Evolutionary conservation across 108 stramenopile species (phyloP).

Genomic region (Fistulifera pelliculosa): DNA sequence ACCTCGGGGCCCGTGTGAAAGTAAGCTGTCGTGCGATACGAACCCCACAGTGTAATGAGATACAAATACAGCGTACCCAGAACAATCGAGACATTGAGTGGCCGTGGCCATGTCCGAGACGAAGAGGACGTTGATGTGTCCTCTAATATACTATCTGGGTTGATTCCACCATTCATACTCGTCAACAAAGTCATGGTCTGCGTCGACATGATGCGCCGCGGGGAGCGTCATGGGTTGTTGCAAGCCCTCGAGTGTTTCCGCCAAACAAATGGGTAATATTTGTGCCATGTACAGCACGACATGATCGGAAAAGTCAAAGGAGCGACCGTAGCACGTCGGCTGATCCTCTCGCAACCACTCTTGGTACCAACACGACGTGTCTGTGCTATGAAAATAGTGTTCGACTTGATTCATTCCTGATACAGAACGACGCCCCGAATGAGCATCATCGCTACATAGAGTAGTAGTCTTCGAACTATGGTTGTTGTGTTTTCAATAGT

Average conservation of each 20-base stretch:
- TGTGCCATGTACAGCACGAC: conserved; percentile 76
- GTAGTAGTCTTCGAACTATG: conserved; percentile 27
- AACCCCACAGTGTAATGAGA: conserved; percentile 44
- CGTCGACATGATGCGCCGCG: not conserved
- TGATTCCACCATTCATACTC: conserved; percentile 3
- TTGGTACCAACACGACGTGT: conserved; percentile 52
- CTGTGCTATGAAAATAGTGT: conserved; percentile 12
- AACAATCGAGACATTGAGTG: conserved; percentile 14
- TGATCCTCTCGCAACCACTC: conserved; percentile 29
- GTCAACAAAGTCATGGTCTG: too few species aligned
- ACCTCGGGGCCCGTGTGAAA: conserved; percentile 66
- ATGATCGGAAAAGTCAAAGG: conserved; percentile 84
- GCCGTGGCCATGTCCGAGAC: conserved; percentile 4
- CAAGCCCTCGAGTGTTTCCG: conserved; percentile 47
- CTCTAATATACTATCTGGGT: not conserved
- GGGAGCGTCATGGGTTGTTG: conserved; percentile 37
- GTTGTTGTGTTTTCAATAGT: conserved; percentile 3
- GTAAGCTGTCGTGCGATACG: conserved; percentile 61
- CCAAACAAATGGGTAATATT: conserved; percentile 50
- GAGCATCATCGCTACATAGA: conserved; percentile 53
- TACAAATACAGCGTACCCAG: conserved; percentile 52
- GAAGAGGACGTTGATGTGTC: conserved; percentile 3
- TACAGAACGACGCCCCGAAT: conserved; percentile 64
- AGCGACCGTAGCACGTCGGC: conserved; percentile 45
- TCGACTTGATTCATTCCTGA: conserved; percentile 46